Evolutionary conservation across 139 green algal species (phyloP), one percentile per base, ranked within the genome.

Genomic region (Diplosphaera chodatii): DNA sequence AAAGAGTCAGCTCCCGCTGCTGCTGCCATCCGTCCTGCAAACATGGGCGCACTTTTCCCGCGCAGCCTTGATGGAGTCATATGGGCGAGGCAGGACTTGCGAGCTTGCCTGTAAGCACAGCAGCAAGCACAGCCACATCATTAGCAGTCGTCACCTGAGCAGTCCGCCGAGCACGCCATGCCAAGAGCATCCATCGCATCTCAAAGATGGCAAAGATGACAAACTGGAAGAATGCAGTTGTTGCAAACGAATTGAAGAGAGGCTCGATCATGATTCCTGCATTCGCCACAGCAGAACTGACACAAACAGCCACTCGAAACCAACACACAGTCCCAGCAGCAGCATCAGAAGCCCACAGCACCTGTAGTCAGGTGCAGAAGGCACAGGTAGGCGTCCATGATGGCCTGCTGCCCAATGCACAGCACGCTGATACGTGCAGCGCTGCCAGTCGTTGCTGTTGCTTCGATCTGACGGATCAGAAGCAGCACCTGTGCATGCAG

Each of bases 141-240:
- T n/a, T n/a, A n/a, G n/a, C n/a, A n/a, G n/a, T 59, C 3, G 13
- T 70, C 10, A 59, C 48, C 48, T 59, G 48, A 23, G 48, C 32
- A 16, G 40, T 74, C 21, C 84, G 78, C 6, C 85, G 75, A 5
- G 90, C 88, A 21, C 86, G 83, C 91, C 91, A 96, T 28, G 90
- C 84, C 25, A 81, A 55, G 62, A 96, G 77, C 70, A 96, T 82
- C 70, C 85, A 87, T 15, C 86, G 84, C 86, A 97, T 94, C 74
- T 97, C 91, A 63, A 97, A 93, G n/a, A 97, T 86, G 21, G 85
- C 89, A 79, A 97, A 97, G 15, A 93, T 82, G 34, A 93, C 74
- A 66, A 96, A 94, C 72, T 93, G 77, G 63, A 94, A 87, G 74
- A 92, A 92, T 2, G 90, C 83, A 0, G 84, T 76, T 23, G 84